phyloP scores from a whole-genome alignment of 1,139 yeast species.

The Yamadazyma membranifaciens region DNA sequence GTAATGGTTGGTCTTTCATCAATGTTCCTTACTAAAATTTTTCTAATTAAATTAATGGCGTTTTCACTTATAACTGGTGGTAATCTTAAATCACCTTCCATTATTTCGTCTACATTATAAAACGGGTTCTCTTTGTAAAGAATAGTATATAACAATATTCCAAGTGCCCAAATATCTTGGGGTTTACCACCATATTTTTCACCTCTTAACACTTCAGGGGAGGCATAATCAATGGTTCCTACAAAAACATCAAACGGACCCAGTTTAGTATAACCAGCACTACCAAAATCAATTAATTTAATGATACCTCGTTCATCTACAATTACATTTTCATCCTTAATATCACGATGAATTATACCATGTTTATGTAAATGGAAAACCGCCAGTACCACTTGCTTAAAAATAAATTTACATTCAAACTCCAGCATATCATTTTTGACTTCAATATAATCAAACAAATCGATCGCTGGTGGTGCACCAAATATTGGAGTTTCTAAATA shows the following conservation, averaged over 20 bases:
- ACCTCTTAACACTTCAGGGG: constrained; percentile 92
- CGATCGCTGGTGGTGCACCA: constrained; percentile 87
- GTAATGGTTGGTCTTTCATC: constrained; percentile 68
- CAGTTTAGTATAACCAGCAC: constrained; percentile 84
- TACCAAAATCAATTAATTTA: constrained; percentile 91
- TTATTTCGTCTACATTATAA: constrained; percentile 89
- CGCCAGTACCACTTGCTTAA: constrained; percentile 76
- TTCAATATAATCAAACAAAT: constrained; percentile 88
- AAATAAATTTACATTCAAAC: constrained; percentile 70
- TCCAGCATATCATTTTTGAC: constrained; percentile 77
- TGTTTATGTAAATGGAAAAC: constrained; percentile 76
- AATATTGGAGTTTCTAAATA: constrained; percentile 90
- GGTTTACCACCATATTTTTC: constrained; percentile 88
- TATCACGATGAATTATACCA: constrained; percentile 92
- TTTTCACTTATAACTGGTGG: constrained; percentile 62
- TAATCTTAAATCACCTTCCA: constrained; percentile 80
- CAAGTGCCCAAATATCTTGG: constrained; percentile 97
- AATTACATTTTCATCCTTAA: constrained; percentile 91
- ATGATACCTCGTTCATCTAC: constrained; percentile 75
- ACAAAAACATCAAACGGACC: constrained; percentile 98
- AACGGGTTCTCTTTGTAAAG: constrained; percentile 95
- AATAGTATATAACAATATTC: constrained; percentile 82
- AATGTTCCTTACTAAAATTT: constrained; percentile 65
- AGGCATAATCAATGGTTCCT: constrained; percentile 95
- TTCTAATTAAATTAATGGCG: constrained; percentile 57